Base-by-base conservation (phyloP, 371 early-diverging fungal species). In the Rhizomucor miehei region DNA sequence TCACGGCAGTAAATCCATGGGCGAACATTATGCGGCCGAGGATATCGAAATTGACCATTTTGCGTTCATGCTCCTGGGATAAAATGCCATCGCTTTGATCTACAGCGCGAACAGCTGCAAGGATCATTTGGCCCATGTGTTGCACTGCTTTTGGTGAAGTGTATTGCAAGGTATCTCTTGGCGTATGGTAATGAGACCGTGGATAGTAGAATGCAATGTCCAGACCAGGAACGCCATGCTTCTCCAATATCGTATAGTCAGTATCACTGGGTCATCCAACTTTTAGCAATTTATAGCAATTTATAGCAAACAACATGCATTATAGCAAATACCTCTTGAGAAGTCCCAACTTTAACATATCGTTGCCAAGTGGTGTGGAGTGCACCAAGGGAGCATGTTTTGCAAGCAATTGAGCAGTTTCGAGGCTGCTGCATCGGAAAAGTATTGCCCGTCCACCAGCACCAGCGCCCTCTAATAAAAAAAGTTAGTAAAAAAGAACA, bases 371-470 rank as follows among this genome's bases (percentile, higher is more conserved):
- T 19, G 76, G 78, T 19, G 75, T 76, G 0, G 72, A 70, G 40
- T 77, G 74, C 13, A 59, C 20, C 6, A 67, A 52, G 12, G 25
- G 35, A 8, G 69, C 61, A 10, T 47, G 41, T 11, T 67, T 62
- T 38, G 74, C 69, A 12, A 71, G 61, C 13, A 57, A 55, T 6
- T 77, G 67, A 37, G 88, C 75, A 16, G 69, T 69, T 39, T 65
- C 65, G 38, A 75, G 61, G 51, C 85, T 84, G 50, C 81, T 80
- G 9, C 81, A 68, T 37, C 89, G 81, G 71, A 89, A 90, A 14
- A 90, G 60, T 44, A 87, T 57, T 2, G 89, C 80, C 21, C 86
- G 79, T 21, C 91, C 91, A n/a, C 91, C 91, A 14, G 85, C 89
- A 49, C 91, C 89, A 47, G 87, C 82, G 19, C 86, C 89, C 75